Conservation (phyloP, 2,329 filamentous ascomycete species). For the Xylaria multiplex region DNA sequence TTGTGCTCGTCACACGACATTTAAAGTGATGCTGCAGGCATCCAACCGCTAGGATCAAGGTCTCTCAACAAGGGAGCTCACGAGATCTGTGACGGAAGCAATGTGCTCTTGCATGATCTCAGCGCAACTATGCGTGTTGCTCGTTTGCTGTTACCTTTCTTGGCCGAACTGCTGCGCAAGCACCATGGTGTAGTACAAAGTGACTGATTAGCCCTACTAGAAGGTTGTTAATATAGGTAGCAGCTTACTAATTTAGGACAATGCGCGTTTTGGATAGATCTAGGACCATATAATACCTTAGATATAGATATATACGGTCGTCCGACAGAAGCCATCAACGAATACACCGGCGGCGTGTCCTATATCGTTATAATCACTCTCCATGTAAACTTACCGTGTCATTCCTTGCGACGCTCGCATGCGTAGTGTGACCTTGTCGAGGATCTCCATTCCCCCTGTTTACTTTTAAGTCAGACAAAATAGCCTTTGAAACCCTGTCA, state of each 20-base stretch:
- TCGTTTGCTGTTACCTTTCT: conserved; percentile 50
- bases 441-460: conserved; percentile 28
- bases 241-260: background rate
- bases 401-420: conserved; percentile 7
- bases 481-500: conserved; percentile 47
- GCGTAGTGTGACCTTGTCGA: conserved; percentile 17
- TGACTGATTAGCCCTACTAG: conserved; percentile 21
- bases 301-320: background rate
- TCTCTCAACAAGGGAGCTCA: conserved; percentile 42
- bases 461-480: conserved; percentile 37
- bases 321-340: background rate
- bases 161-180: conserved; percentile 38
- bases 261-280: background rate
- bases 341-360: background rate
- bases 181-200: background rate
- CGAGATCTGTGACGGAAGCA: conserved; percentile 47
- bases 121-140: conserved; percentile 45
- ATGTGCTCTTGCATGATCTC: conserved; percentile 50
- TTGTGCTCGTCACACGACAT: conserved; percentile 46
- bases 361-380: background rate
- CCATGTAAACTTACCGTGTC: background rate
- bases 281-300: background rate
- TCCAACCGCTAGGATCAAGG: conserved; percentile 46
- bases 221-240: background rate
- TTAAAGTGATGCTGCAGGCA: conserved; percentile 44